A percentile compares a stretch with the other conserved stretches of the same genome.
phyloP scores from a whole-genome alignment of 306 rosid genomes.

The Ormosia semicastrata region DNA sequence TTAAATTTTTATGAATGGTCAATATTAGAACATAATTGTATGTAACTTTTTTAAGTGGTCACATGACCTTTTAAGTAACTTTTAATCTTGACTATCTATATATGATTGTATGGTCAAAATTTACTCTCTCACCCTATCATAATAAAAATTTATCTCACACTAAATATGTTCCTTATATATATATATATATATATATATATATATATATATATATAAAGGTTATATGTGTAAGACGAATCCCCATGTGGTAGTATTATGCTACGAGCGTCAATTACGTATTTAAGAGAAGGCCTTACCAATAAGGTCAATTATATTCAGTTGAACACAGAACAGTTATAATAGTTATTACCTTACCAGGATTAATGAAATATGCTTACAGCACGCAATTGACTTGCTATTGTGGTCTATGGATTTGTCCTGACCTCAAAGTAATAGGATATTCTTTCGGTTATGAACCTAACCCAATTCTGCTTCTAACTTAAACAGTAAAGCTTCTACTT shows the following conservation, averaged over 20 bases:
- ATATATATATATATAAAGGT: no score
- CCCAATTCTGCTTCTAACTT: not conserved
- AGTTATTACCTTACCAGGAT: not conserved
- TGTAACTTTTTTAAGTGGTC: no score
- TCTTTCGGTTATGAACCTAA: not conserved
- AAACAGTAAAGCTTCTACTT: not conserved
- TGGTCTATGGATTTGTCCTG: not conserved
- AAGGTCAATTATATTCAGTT: not conserved
- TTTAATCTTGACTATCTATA: no score
- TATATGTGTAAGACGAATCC: constrained; percentile 9
- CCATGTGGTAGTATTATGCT: constrained; percentile 9
- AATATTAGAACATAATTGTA: no score
- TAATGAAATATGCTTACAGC: not conserved
- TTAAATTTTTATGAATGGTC: no score
- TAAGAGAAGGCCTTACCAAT: not conserved
- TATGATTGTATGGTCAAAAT: no score
- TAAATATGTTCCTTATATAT: no score
- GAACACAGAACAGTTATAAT: not conserved
- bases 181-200: no score
- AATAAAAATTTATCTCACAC: no score
- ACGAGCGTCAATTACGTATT: not conserved
- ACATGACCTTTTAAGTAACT: no score
- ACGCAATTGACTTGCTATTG: constrained; percentile 9
- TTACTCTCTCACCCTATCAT: no score
- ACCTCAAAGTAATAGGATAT: not conserved